Conservation (phyloP, 495 filamentous ascomycete species). For the Hypoxylon rickii region DNA sequence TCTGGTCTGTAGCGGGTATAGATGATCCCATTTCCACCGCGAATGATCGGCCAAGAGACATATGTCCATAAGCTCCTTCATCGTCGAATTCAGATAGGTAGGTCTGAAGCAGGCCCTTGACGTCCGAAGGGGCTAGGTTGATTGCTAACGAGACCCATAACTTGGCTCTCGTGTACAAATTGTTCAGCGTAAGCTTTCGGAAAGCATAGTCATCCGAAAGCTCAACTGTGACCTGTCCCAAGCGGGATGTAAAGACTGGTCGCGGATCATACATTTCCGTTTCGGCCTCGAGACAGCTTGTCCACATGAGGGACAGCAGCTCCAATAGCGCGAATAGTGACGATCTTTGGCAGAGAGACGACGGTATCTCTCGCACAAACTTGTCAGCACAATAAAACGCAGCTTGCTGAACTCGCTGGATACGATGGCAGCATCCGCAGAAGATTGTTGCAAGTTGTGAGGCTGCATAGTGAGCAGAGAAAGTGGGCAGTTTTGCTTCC, state of each 20-base stretch:
- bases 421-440: conserved; percentile 86
- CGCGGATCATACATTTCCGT: conserved; percentile 91
- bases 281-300: conserved; percentile 88
- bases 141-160: conserved; percentile 78
- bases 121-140: conserved; percentile 86
- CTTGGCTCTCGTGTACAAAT: conserved; percentile 76
- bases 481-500: conserved; percentile 68
- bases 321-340: conserved; percentile 92
- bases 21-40: conserved; percentile 88
- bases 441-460: conserved; percentile 84
- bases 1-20: conserved; percentile 87
- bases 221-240: conserved; percentile 78
- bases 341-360: conserved; percentile 83
- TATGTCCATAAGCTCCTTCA: conserved; percentile 81
- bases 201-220: conserved; percentile 87
- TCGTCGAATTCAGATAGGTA: conserved; percentile 94
- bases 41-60: conserved; percentile 93
- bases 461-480: conserved; percentile 84
- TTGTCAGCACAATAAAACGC: conserved; percentile 80
- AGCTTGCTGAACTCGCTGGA: conserved; percentile 83
- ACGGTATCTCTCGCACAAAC: conserved; percentile 82
- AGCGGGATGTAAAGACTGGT: conserved; percentile 73
- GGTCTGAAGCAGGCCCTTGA: conserved; percentile 91
- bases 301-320: conserved; percentile 90
- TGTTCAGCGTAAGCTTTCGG: conserved; percentile 74